phyloP scores from a whole-genome alignment of 2,329 filamentous ascomycete genomes.

The Taxawa tesnikishii region DNA sequence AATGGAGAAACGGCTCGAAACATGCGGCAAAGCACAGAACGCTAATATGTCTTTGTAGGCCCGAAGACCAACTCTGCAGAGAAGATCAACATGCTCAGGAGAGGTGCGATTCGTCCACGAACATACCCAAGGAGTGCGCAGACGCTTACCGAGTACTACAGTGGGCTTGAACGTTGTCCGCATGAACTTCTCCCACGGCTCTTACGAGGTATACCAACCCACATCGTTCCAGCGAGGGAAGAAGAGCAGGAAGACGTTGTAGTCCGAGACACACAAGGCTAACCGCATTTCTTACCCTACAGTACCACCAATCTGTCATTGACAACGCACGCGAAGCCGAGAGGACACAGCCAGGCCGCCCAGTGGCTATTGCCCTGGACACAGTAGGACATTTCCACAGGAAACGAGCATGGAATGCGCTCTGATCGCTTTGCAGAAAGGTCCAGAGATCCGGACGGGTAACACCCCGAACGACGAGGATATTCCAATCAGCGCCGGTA shows the following conservation, averaged over 20 bases:
- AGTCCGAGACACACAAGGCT: not conserved
- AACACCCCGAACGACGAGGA: conserved; percentile 61
- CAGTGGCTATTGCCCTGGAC: conserved; percentile 86
- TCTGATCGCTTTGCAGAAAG: conserved; percentile 40
- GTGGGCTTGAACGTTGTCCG: conserved; percentile 95
- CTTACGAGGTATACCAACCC: conserved; percentile 49
- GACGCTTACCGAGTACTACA: conserved; percentile 15
- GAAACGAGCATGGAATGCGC: not conserved
- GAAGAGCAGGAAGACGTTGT: not conserved
- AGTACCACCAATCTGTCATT: conserved; percentile 95
- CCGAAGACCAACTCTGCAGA: conserved; percentile 98
- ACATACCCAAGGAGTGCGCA: not conserved
- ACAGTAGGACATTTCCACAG: conserved; percentile 37
- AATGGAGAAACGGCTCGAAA: not conserved
- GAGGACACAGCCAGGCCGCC: conserved; percentile 63
- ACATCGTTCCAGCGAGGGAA: not conserved
- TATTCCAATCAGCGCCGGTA: conserved; percentile 70
- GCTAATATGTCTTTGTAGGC: conserved; percentile 29
- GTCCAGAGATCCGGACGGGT: conserved; percentile 77
- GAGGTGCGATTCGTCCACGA: conserved; percentile 27
- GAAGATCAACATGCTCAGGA: conserved; percentile 89
- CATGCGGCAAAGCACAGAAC: not conserved
- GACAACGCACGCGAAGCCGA: conserved; percentile 88
- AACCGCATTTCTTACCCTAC: conserved; percentile 25
- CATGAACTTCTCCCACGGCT: conserved; percentile 98